Base-by-base conservation (phyloP, 2,329 filamentous ascomycete species). In the Rutstroemia sydowiana region DNA sequence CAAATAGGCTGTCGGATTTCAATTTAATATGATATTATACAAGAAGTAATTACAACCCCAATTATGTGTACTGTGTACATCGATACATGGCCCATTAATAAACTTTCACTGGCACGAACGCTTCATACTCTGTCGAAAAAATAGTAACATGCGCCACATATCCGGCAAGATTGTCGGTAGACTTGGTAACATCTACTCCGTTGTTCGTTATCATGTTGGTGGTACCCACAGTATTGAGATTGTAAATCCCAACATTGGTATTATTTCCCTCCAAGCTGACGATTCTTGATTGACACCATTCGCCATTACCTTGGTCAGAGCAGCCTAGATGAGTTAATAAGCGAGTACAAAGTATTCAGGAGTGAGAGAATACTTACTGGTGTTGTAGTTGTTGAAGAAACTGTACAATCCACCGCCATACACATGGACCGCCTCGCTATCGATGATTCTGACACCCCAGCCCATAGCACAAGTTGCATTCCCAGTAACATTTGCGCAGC, bases 141-240 rank as follows among this genome's bases (percentile, higher is more conserved):
- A 51, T n/a, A 13, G 49, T 26, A 51, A 51, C 20, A 37, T 46
- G 41, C 18, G 46, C 23, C 6, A 40, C 16, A n/a, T 37, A 51
- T 2, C 41, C 49, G 39, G 52, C 54, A 20, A 59, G 13, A 34
- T 61, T 61, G 36, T 59, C 57, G 20, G 20, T 36, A 20, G 53
- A 54, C 10, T 45, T 37, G 9, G 54, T 57, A 16, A 51, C 5
- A 41, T 45, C 55, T 13, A 10, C 43, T 2, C 60, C 58, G 39
- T 55, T 45, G n/a, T 49, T 23, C 9, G 53, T 53, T 16, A 62
- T 54, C 60, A 62, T 61, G 36, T 54, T 61, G 3, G 34, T 51
- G 6, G 41, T 41, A 2, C 60, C 60, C 1, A 62, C 54, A 2
- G 60, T 62, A 39, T 41, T 60, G 11, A 61, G 45, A 18, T 48